Evolutionary conservation across 2,329 filamentous ascomycete species (phyloP), one percentile per base, ranked within the genome.

Genomic region (Pseudogymnoascus sp.): DNA sequence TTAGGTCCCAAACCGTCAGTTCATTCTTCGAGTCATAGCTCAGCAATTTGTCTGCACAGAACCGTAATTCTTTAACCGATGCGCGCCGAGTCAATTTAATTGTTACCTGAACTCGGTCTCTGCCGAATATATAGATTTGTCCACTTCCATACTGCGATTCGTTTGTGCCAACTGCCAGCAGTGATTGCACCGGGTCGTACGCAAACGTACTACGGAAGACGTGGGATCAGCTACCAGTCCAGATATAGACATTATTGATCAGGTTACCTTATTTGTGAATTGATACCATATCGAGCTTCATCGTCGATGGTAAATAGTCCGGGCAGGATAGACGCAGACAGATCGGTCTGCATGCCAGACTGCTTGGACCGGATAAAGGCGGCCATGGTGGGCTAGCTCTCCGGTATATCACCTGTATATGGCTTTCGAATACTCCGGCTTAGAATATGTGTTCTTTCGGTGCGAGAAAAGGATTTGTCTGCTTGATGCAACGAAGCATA

Each of bases 161-260:
- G 73, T 86, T 90, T 44, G 95, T 99, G 65, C 92, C 95, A 67
- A 97, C 85, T 44, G 95, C 95, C 61, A 99, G 82, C 64, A 99
- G 86, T 29, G 93, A 96, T 74, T 99, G 95, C 11, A 97, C 83
- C 1, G 95, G 93, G 68, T 97, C 93, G 78, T 96, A 97, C 65
- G 92, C 89, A 67, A 97, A 79, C 67, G 89, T 89, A 70, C 90
- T 91, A 70, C 82, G 33, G 62, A 64, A 64, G 42, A 50, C 59
- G 60, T 59, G 53, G 33, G 14, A 61, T 29, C 60, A 65, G 64
- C 68, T 62, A 16, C 35, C 11, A 14, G 47, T 33, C 21, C 16
- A 38, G 29, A 53, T 44, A 53, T 33, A 47, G 35, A 21, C 16
- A 61, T 24, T 35, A 50, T 38, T 44, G 60, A 67, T 65, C 59